A percentile compares a stretch with the other conserved stretches of the same genome.
These are phyloP conservation scores for Aspergillus sp. DNA, from an alignment of 2,329 filamentous ascomycete species.

Conservation along the genomic window DNA sequence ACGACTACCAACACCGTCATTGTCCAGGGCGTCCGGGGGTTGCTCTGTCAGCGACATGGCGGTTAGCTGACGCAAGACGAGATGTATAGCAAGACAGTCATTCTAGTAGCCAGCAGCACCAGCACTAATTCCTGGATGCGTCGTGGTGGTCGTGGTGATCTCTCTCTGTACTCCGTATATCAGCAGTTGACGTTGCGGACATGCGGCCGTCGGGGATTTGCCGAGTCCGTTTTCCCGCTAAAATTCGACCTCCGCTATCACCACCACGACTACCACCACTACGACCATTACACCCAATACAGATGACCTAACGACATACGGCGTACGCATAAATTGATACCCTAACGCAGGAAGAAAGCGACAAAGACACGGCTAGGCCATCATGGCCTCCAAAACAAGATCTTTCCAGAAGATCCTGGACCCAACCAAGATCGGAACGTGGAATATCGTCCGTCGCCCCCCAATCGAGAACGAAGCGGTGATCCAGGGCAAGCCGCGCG, in stretches of 20 bases:
- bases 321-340: too few species aligned
- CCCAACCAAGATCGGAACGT: constrained; percentile 32
- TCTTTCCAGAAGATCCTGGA: constrained; percentile 31
- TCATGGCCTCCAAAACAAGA: constrained; percentile 26
- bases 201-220: constrained; percentile 6
- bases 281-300: constrained; percentile 1
- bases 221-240: constrained; percentile 20
- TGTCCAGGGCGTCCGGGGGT: constrained; percentile 9
- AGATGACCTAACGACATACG: not conserved
- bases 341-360: not conserved
- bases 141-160: not conserved
- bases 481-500: constrained; percentile 36
- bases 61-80: constrained; percentile 7
- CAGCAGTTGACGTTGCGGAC: not conserved
- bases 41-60: constrained; percentile 15
- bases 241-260: constrained; percentile 18
- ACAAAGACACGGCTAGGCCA: constrained; percentile 18
- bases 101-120: constrained; percentile 1
- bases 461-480: constrained; percentile 25
- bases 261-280: constrained; percentile 6
- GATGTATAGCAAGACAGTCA: constrained; percentile 9
- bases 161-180: too few species aligned
- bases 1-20: constrained; percentile 25
- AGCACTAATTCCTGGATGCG: too few species aligned
- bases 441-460: constrained; percentile 29